Evolutionary conservation across 164 flowering plant species (phyloP).

Genomic region (Berberis vulgaris): DNA sequence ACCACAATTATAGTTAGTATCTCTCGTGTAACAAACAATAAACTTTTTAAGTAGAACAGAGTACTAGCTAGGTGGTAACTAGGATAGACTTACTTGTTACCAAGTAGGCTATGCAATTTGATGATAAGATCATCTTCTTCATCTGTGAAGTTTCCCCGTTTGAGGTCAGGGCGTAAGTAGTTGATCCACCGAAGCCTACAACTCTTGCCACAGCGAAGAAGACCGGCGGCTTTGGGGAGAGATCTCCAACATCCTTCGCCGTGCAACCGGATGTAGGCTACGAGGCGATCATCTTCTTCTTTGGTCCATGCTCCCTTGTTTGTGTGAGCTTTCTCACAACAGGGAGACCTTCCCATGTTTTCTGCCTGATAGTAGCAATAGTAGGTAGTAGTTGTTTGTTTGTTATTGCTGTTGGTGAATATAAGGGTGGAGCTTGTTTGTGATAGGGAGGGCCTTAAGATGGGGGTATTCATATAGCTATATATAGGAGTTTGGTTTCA

Average conservation of each 20-base stretch:
- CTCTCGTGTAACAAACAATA: no score
- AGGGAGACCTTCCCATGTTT: conserved; percentile 91
- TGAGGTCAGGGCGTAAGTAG: conserved; percentile 87
- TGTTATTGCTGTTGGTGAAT: neutral
- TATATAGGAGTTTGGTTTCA: conserved; percentile 27
- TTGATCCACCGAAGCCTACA: conserved; percentile 97
- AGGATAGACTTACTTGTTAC: conserved; percentile 68
- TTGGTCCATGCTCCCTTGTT: conserved; percentile 99
- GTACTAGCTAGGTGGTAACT: no score
- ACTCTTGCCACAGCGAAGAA: conserved; percentile 92
- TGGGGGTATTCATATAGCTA: conserved; percentile 26
- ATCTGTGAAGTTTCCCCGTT: conserved; percentile 88
- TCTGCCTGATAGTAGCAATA: no score
- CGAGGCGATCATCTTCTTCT: conserved; percentile 91
- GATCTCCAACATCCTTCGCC: conserved; percentile 99
- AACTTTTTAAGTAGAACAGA: no score
- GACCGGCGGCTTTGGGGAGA: conserved; percentile 95
- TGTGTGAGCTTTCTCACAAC: conserved; percentile 98
- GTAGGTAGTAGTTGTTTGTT: no score
- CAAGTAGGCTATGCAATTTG: conserved; percentile 89
- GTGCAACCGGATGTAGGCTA: conserved; percentile 72
- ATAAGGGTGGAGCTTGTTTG: conserved; percentile 14
- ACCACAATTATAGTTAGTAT: no score
- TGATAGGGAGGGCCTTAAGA: conserved; percentile 28
- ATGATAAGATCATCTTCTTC: conserved; percentile 96